Conservation (phyloP, 257 asterid genomes). For the Pogostemon cablin region DNA sequence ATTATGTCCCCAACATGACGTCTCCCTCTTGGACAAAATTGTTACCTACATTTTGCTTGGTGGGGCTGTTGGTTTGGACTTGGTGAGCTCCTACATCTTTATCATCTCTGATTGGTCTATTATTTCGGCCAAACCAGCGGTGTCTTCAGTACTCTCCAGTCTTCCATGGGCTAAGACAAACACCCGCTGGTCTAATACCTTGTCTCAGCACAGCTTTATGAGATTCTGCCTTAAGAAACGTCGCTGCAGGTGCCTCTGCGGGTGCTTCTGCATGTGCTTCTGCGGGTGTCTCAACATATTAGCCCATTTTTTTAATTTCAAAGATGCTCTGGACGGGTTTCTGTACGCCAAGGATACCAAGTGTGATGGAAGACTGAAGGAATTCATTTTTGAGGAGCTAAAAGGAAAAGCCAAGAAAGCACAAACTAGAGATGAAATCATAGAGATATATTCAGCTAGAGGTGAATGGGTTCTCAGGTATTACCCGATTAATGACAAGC, state of each 20-base stretch:
- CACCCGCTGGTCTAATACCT: conserved; percentile 18
- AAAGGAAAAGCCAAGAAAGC: neutral
- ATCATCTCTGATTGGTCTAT: conserved; percentile 27
- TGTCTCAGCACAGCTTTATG: conserved; percentile 21
- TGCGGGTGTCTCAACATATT: neutral
- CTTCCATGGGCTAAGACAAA: neutral
- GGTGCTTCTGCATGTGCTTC: no score
- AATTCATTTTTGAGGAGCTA: neutral
- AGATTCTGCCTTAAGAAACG: conserved; percentile 12
- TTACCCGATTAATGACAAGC: neutral
- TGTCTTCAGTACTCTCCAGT: neutral
- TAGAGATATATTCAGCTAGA: conserved; percentile 24
- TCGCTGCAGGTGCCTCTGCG: no score
- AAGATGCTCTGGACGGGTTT: neutral
- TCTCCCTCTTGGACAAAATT: neutral
- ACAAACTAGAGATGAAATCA: neutral
- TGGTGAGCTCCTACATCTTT: neutral
- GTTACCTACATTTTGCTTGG: conserved; percentile 29
- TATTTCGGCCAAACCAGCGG: neutral
- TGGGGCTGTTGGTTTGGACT: conserved; percentile 33
- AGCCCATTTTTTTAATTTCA: neutral
- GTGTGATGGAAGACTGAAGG: neutral
- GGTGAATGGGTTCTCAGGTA: conserved; percentile 5
- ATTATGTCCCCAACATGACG: neutral
- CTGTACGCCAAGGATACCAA: neutral